Base-by-base conservation (phyloP, 2,329 filamentous ascomycete species). In the Aspergillus hortae region DNA sequence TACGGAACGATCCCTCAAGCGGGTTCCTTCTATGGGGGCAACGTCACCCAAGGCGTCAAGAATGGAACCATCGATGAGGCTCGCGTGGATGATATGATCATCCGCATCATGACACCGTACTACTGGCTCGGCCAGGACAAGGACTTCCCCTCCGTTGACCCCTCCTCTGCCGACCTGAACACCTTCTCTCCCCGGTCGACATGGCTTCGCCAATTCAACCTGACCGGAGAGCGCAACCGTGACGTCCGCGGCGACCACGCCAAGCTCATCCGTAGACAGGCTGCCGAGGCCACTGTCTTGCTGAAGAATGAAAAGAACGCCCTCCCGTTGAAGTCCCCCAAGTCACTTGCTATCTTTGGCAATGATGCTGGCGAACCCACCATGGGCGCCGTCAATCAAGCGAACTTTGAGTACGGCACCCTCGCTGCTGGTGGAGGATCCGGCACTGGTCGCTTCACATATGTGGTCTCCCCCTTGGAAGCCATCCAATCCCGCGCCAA, bases 201-300 rank as follows among this genome's bases (percentile, higher is more conserved):
- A 10, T 21, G 30, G 41, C 68, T 76, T 48, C 68, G 77, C 48
- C 60, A 66, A 14, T 56, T 52, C 17, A 56, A 55, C 6, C 40
- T 49, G 5, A 52, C 53, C 10, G 52, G 48, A 10, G 40, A 43
- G 33, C 49, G 55, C 3, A 53, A 57, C 41, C 45, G 56, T 25
- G 85, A 95, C 64, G 90, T 92, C 9, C 87, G 84, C 44, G 79
- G 70, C 27, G 78, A 91, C 46, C 90, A 95, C 65, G 83, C 74
- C 33, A 66, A 73, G 15, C 74, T 88, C 46, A 92, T 94, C 56
- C 84, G 90, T 19, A 79, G 79, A 67, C 82, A 82, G 0, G 63
- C 48, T 6, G 45, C 50, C 4, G 46, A 38, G 9, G 40, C 27
- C 17, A 45, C 50, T 1, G 45, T 52, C 11, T 19, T 52, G 4